Base-by-base conservation (phyloP, 371 early-diverging fungal species). In the Zychaea mexicana region DNA sequence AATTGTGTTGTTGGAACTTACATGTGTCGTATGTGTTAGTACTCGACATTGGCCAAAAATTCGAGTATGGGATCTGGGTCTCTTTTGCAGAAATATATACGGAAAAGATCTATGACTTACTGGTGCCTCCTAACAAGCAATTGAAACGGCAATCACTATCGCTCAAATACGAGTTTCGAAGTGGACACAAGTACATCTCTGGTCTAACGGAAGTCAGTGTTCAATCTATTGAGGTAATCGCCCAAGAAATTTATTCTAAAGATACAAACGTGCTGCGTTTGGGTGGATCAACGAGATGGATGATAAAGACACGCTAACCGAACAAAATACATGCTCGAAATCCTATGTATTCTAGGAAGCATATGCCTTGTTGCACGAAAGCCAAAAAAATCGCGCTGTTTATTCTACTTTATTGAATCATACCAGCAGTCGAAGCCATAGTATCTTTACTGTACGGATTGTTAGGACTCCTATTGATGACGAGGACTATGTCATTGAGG, bases 51-150 rank as follows among this genome's bases (percentile, higher is more conserved):
- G 79, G 81, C n/a, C 36, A 70, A 26, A 76, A 80, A 26, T 88
- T 80, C 74, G 86, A 84, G 60, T 92, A 90, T 63, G 77, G 88
- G 22, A 79, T 91, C 19, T 90, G 90, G 83, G 80, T 90, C 28
- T 91, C 91, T 5, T 92, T 88, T 75, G 83, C 88, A 8, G 95
- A 96, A 65, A 85, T 96, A 12, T 94, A 94, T 68, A 92, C 89
- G 30, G 96, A 95, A 67, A 85, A 88, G 64, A 85, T 95, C 0
- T 92, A 88, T 68, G 96, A 96, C 66, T 78, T 96, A 32, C 72
- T 95, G 32, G 82, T 73, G 21, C 72, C 69, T n/a, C 81, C 81
- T 0, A 61, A 73, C n/a, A 64, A 52, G 19, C 61, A 62, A 1
- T 52, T 61, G 2, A 72, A 75, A 33, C 79, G 86, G 36, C 81